Percentiles rank a stretch among this genome's conserved stretches.
Evolutionary conservation across 345 rosid species (phyloP).

Genomic region (Citropsis articulata): DNA sequence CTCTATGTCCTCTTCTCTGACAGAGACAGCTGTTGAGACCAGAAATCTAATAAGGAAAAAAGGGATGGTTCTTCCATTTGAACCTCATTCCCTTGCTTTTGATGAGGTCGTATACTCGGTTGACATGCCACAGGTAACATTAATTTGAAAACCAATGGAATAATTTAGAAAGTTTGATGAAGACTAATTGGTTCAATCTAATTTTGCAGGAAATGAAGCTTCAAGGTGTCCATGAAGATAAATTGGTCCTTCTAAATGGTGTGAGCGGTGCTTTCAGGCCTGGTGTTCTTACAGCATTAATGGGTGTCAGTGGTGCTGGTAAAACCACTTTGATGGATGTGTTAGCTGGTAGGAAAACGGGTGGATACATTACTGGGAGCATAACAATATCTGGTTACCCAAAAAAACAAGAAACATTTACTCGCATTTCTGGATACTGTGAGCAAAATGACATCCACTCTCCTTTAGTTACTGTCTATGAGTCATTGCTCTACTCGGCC

Average conservation of each 20-base stretch:
- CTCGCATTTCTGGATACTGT: conserved; percentile 54
- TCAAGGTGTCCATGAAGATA: conserved; percentile 39
- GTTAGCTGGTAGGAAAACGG: conserved; percentile 54
- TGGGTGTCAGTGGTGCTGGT: conserved; percentile 60
- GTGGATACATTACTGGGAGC: conserved; percentile 46
- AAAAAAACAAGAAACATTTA: conserved; percentile 55
- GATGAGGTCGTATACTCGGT: conserved; percentile 59
- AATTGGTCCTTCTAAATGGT: conserved; percentile 42
- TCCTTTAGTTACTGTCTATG: conserved; percentile 50
- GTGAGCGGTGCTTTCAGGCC: conserved; percentile 56
- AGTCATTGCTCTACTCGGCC: conserved; percentile 50
- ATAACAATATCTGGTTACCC: conserved; percentile 51
- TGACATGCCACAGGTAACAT: conserved; percentile 70
- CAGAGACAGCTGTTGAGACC: conserved; percentile 21
- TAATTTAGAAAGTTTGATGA: neutral
- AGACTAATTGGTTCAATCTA: neutral
- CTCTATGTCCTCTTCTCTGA: conserved; percentile 13
- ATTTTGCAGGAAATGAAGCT: conserved; percentile 45
- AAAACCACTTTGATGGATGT: conserved; percentile 65
- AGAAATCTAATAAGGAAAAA: conserved; percentile 25
- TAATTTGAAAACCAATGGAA: neutral
- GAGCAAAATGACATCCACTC: conserved; percentile 66
- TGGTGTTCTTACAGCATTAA: conserved; percentile 56
- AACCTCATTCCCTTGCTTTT: conserved; percentile 64
- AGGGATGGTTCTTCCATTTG: conserved; percentile 87